phyloP scores from a whole-genome alignment of 371 early-diverging fungal species.

The Circinella minor region DNA sequence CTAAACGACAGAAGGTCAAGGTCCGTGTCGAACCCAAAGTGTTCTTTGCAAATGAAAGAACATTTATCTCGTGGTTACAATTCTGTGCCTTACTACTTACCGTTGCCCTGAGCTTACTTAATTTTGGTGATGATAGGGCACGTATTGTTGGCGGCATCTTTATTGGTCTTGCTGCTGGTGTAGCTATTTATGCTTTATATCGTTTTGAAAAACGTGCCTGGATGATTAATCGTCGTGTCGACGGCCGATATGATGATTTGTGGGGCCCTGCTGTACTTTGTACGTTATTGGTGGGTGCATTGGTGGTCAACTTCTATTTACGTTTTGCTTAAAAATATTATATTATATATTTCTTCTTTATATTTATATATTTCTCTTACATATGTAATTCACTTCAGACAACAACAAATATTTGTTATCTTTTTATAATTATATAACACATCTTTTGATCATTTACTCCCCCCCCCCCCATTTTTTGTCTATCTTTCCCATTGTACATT shows the following conservation, averaged over 20 bases:
- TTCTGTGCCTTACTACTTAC: slow-evolving; percentile 81
- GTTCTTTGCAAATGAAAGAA: slow-evolving; percentile 99
- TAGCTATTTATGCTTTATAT: slow-evolving; percentile 68
- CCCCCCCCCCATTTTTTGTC: too few species aligned
- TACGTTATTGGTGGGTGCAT: slow-evolving; percentile 72
- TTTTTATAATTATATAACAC: neutral
- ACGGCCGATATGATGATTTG: slow-evolving; percentile 67
- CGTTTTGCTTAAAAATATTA: slow-evolving; percentile 32
- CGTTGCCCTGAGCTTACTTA: slow-evolving; percentile 82
- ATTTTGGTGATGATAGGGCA: slow-evolving; percentile 81
- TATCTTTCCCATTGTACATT: neutral
- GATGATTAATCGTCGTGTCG: slow-evolving; percentile 59
- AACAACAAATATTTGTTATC: neutral
- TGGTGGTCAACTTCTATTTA: slow-evolving; percentile 50
- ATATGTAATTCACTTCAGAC: neutral
- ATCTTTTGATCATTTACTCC: too few species aligned
- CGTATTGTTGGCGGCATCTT: slow-evolving; percentile 80
- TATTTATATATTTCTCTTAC: slow-evolving; percentile 1
- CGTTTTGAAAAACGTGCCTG: slow-evolving; percentile 90
- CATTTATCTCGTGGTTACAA: slow-evolving; percentile 94
- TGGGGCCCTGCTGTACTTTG: slow-evolving; percentile 88
- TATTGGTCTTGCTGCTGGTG: slow-evolving; percentile 75
- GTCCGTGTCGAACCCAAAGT: slow-evolving; percentile 98
- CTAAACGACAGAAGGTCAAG: slow-evolving; percentile 24
- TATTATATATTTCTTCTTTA: neutral